Evolutionary conservation across 164 flowering plant species (phyloP).

Genomic region (Euptelea pleiosperma): DNA sequence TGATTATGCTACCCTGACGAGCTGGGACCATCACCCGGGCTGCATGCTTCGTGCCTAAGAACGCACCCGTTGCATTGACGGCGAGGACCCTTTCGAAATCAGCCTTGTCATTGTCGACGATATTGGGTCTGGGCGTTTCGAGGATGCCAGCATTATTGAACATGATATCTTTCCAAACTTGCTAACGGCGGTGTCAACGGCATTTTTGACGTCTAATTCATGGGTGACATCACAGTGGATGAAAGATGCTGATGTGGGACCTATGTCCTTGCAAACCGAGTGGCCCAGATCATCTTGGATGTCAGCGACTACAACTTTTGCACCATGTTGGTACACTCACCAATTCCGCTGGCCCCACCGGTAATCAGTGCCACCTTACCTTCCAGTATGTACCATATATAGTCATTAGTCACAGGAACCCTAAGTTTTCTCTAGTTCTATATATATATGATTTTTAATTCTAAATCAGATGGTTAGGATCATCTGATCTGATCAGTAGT

Average conservation of each 20-base stretch:
- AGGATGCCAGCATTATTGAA: slow-evolving; percentile 8
- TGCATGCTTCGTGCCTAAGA: slow-evolving; percentile 37
- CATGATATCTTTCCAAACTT: slow-evolving; percentile 9
- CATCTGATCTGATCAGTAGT: too few relatives aligned
- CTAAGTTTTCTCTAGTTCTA: too few relatives aligned
- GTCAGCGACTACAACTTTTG: slow-evolving; percentile 17
- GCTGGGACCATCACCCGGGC: slow-evolving; percentile 39
- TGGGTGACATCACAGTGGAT: slow-evolving; percentile 16
- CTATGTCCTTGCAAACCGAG: slow-evolving; percentile 3
- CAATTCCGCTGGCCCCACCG: slow-evolving; percentile 23
- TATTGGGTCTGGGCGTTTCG: neutral
- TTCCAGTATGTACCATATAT: slow-evolving; percentile 7
- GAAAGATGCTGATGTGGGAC: neutral
- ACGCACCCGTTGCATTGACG: slow-evolving; percentile 4
- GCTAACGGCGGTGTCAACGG: slow-evolving; percentile 17
- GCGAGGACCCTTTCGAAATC: neutral
- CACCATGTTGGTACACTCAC: slow-evolving; percentile 15
- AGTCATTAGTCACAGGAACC: too few relatives aligned
- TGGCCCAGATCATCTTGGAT: slow-evolving; percentile 16
- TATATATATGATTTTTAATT: too few relatives aligned
- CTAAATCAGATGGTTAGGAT: too few relatives aligned
- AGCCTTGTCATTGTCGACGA: neutral
- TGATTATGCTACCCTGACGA: slow-evolving; percentile 28
- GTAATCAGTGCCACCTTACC: slow-evolving; percentile 22
- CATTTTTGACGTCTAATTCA: slow-evolving; percentile 24